Conservation (phyloP, 2,329 filamentous ascomycete genomes). For the Cladophialophora bantiana region DNA sequence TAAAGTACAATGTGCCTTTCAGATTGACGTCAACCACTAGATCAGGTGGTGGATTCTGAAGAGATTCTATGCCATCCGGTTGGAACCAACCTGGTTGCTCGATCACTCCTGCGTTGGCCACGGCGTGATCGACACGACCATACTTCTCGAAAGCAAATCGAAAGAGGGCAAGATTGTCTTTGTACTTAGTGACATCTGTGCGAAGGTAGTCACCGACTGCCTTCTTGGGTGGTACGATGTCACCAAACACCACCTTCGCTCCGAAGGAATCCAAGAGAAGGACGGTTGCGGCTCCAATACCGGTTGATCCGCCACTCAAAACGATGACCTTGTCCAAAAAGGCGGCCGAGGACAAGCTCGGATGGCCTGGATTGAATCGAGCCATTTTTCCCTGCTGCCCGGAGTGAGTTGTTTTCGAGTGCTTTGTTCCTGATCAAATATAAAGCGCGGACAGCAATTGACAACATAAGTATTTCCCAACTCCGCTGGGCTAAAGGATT, state of each 20-base stretch:
- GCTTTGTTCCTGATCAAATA: no score
- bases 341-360: no score
- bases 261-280: not conserved
- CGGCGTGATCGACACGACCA: not conserved
- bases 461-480: no score
- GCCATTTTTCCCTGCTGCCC: no score
- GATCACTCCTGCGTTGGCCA: not conserved
- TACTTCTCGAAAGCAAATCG: not conserved
- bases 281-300: not conserved
- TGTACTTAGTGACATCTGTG: not conserved
- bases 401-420: no score
- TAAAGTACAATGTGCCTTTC: not conserved
- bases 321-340: not conserved
- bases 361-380: no score
- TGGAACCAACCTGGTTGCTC: not conserved
- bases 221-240: not conserved
- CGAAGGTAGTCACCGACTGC: not conserved
- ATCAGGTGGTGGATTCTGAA: not conserved
- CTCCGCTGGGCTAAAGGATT: no score
- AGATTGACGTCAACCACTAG: not conserved
- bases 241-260: not conserved
- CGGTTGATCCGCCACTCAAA: not conserved
- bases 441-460: no score
- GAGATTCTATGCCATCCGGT: no score
- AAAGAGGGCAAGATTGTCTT: not conserved